Evolutionary conservation across 192 early-diverging fungal species (phyloP), one percentile per base, ranked within the genome.

Genomic region (Coemansia sp.): DNA sequence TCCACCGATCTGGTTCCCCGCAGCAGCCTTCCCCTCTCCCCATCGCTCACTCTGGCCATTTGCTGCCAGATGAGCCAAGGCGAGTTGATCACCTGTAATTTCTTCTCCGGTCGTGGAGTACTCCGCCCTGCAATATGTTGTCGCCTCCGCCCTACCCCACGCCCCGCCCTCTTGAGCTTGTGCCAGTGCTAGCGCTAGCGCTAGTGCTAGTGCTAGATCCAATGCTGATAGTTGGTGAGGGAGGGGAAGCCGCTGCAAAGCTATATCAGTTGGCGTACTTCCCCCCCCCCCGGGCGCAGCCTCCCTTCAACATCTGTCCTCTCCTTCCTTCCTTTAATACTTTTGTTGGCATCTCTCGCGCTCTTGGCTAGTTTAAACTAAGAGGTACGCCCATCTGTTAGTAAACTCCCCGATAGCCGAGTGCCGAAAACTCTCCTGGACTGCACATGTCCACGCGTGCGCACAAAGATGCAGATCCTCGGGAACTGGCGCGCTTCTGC

Each of bases 191-290:
- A 25, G 25, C 47, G 24, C 12, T 51, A 25, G 22, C 11, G 22
- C 11, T 25, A 24, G 46, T n/a, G n/a, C 46, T 9, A 47, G 25
- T 47, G 9, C 46, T 51, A 17, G 12, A n/a, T n/a, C n/a, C n/a
- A n/a, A n/a, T 27, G 47, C 47, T 12, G 47, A 25, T 14, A 17
- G 24, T 14, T 51, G 25, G 47, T 51, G 22, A 25, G 24, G 47
- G 47, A 8, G 17, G 24, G 47, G 47, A 25, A 24, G 47, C 12
- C 24, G 47, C 24, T 14, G 10, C 47, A 51, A 51, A 51, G 47
- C 47, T 51, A 51, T 27, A 51, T 51, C 47, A 51, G 25, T 27
- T 15, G 47, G 47, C 47, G 14, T 51, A 51, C n/a, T n/a, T 51
- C 47, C 47, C 47, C 47, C 24, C 11, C 8, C 11, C n/a, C 47